Percentiles rank a stretch among this genome's conserved stretches.
These are phyloP conservation scores for Lobosporangium transversale DNA, from an alignment of 192 early-diverging fungal genomes.

Conservation along the genomic window DNA sequence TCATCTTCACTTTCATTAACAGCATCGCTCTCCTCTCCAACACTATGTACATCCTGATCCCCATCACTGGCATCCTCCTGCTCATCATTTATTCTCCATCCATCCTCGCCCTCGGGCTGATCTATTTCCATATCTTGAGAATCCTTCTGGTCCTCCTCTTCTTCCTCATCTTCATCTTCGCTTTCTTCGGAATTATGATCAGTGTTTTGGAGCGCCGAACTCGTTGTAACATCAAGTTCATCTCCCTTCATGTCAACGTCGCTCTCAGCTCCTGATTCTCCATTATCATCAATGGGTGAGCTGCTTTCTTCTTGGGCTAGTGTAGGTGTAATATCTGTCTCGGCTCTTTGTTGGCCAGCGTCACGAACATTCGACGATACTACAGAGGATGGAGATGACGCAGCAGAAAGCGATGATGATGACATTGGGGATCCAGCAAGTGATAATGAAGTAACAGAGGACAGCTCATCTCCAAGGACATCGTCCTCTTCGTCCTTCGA, in stretches of 20 bases:
- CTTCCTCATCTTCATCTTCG: slow-evolving; percentile 7
- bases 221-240: background rate
- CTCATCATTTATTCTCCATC: background rate
- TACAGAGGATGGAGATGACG: slow-evolving; percentile 33
- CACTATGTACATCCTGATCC: background rate
- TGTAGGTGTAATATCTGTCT: background rate
- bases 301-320: background rate
- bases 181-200: slow-evolving; percentile 6
- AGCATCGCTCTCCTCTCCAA: slow-evolving; percentile 3
- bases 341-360: background rate
- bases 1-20: slow-evolving; percentile 6
- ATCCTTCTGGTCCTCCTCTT: slow-evolving; percentile 11
- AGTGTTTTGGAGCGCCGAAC: background rate
- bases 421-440: slow-evolving; percentile 24
- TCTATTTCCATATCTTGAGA: slow-evolving; percentile 1
- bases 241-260: slow-evolving; percentile 10
- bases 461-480: slow-evolving; percentile 37
- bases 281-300: background rate
- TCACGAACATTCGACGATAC: slow-evolving; percentile 5
- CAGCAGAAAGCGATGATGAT: slow-evolving; percentile 29
- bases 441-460: slow-evolving; percentile 29
- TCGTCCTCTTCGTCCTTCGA: slow-evolving; percentile 34
- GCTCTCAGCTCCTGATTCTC: background rate
- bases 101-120: slow-evolving; percentile 10
- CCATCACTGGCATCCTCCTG: background rate